Base-by-base conservation (phyloP, 805 yeast genomes). In the Crinitomyces ghanaensis region DNA sequence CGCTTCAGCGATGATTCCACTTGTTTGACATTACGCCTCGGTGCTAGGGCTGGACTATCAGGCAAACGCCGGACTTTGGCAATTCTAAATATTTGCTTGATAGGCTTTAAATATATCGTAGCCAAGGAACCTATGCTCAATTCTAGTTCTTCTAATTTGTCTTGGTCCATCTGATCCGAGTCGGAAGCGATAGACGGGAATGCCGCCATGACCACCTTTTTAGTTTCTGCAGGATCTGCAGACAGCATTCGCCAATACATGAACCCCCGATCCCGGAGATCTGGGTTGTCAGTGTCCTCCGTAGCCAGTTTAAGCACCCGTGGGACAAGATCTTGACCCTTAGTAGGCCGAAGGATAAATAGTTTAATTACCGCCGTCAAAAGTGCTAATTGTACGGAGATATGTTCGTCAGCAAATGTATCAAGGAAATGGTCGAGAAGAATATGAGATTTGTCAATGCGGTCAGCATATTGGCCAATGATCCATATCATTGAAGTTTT, bases 221-320 rank as follows among this genome's bases (percentile, higher is more conserved):
- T 54, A 3, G 73, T 60, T 2, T 63, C 57, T 13, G 62, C 62
- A 23, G 63, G 63, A 30, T 61, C 63, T 5, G 65, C 40, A 1
- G 91, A 72, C 5, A 86, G 56, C 19, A 86, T 56, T 37, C 94
- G 65, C 91, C 93, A 79, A 57, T 88, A 86, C 57, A 83, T 74
- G 48, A 64, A 77, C 0, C 88, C 95, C 25, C 95, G 59, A 43
- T 83, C 93, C 40, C 96, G 66, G 7, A 85, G 56, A 56, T 88
- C 97, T 0, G 95, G 95, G 45, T 83, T 77, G 40, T 76, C 75
- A 2, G 66, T 60, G 8, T 74, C 79, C 43, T 83, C 91, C 0
- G 93, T 79, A 5, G 85, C 79, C 51, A 62, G 54, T 46, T 74
- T 74, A 35, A 85, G 57, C 0, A 78, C 60, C 21, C 64, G 62